Evolutionary conservation across 305 asterid species (phyloP).

Genomic region (Solanum hybrid): DNA sequence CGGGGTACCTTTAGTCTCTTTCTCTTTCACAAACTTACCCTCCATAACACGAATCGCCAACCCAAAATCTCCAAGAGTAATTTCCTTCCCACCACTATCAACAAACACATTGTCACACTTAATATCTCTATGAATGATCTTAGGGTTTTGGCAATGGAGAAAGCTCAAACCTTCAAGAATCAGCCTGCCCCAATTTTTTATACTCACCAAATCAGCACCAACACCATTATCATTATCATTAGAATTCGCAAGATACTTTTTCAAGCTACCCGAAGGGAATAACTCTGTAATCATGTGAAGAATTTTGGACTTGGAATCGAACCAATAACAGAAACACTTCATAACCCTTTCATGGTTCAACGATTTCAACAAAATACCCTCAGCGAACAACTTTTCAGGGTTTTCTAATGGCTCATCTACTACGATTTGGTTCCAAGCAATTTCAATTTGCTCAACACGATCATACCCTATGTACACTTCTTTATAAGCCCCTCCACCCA

Average conservation of each 20-base stretch:
- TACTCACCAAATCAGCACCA: background rate
- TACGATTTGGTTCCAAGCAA: background rate
- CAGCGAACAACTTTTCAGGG: background rate
- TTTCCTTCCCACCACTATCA: background rate
- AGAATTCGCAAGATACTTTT: background rate
- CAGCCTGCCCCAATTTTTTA: background rate
- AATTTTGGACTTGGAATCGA: background rate
- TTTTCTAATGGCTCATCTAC: background rate
- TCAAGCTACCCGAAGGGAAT: background rate
- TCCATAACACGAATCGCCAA: background rate
- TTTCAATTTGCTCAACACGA: too few relatives aligned
- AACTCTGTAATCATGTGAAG: background rate
- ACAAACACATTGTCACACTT: background rate
- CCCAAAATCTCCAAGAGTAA: background rate
- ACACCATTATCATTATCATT: background rate
- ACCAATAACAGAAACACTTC: background rate
- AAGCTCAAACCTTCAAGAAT: background rate
- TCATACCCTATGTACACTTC: background rate
- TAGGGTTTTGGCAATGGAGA: background rate
- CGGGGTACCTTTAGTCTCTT: background rate
- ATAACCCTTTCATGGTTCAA: background rate
- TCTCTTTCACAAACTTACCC: background rate
- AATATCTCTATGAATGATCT: background rate
- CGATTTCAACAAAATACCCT: background rate
- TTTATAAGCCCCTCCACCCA: background rate